A percentile compares a stretch with the other conserved stretches of the same genome.
Evolutionary conservation across 148 eudicot genomes (phyloP).

Genomic region (Agrostemma githago): DNA sequence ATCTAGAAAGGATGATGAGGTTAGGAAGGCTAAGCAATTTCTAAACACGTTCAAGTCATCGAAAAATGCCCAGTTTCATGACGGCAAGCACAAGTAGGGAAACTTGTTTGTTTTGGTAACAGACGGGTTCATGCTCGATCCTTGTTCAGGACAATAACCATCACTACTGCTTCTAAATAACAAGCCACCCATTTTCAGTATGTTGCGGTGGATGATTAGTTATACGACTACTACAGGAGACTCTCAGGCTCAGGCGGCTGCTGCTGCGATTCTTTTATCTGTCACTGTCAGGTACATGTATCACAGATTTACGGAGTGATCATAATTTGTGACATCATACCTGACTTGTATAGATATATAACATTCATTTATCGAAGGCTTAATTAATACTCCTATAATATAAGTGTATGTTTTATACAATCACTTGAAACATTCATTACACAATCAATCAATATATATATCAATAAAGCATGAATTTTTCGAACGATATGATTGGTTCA

Average conservation of each 20-base stretch:
- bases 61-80: slow-evolving; percentile 87
- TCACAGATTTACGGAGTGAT: neutral
- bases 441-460: too few relatives aligned
- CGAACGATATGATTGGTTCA: too few relatives aligned
- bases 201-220: neutral
- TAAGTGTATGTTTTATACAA: too few relatives aligned
- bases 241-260: neutral
- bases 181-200: neutral
- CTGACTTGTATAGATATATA: neutral
- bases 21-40: slow-evolving; percentile 50
- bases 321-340: neutral
- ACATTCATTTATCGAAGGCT: too few relatives aligned
- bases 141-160: neutral
- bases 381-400: too few relatives aligned
- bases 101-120: neutral
- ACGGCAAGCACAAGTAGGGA: slow-evolving; percentile 74
- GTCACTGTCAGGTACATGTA: neutral
- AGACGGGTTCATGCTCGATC: neutral
- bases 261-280: neutral
- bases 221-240: neutral
- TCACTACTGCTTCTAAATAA: neutral
- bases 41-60: slow-evolving; percentile 90
- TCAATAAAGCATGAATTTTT: too few relatives aligned
- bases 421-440: too few relatives aligned
- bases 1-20: slow-evolving; percentile 63